Percentiles rank a stretch among this genome's conserved stretches.
These are phyloP conservation scores for Cadophora sp. DNA, from an alignment of 2,329 filamentous ascomycete species.

Conservation along the genomic window DNA sequence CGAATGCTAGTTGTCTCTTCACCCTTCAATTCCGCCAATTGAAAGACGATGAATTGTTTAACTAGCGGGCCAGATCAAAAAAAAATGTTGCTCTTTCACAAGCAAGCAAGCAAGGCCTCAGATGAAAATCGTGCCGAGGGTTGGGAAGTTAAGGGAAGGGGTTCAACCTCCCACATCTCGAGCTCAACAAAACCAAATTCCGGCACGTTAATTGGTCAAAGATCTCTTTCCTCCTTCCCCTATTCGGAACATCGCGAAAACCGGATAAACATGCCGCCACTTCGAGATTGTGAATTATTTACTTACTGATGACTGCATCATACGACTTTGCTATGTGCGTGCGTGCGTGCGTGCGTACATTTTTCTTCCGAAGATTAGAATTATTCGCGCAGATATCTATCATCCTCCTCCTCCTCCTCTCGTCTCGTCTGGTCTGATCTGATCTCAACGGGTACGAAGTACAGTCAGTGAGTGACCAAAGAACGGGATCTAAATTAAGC, in stretches of 20 bases:
- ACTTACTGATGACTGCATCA: not conserved
- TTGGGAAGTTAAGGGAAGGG: not conserved
- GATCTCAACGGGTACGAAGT: too few relatives aligned
- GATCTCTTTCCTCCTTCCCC: not conserved
- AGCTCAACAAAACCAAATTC: not conserved
- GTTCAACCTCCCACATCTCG: not conserved
- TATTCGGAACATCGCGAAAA: conserved; percentile 8
- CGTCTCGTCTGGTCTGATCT: not conserved
- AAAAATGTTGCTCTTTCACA: not conserved
- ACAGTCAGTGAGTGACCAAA: not conserved
- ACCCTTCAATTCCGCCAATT: conserved; percentile 1
- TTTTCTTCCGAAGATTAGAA: too few relatives aligned
- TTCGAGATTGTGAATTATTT: not conserved
- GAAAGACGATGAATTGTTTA: not conserved
- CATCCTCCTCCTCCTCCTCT: too few relatives aligned
- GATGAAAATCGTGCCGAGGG: conserved; percentile 6
- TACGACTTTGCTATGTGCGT: not conserved
- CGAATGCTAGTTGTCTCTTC: not conserved
- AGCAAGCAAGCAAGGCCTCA: not conserved
- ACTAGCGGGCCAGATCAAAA: not conserved
- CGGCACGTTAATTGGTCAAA: not conserved
- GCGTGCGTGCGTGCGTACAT: too few relatives aligned
- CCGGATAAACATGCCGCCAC: not conserved
- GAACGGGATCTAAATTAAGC: conserved; percentile 13
- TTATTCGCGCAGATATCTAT: not conserved